Evolutionary conservation across 441 rosid genomes (phyloP).

Genomic region (Arabidopsis hybrid): DNA sequence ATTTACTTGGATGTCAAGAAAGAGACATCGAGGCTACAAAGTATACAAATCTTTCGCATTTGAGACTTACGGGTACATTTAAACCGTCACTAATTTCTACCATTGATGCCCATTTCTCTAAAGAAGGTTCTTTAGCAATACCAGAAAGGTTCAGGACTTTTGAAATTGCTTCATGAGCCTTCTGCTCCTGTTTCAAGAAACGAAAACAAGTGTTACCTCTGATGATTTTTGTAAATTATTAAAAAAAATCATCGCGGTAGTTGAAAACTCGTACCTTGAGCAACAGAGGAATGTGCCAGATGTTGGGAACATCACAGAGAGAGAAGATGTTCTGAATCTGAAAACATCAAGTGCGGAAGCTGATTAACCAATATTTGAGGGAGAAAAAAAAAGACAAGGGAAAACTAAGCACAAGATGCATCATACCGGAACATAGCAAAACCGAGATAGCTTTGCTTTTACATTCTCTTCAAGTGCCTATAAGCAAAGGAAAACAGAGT

Average conservation of each 20-base stretch:
- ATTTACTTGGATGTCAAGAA: constrained; percentile 20
- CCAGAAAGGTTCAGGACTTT: constrained; percentile 64
- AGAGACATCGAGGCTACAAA: constrained; percentile 35
- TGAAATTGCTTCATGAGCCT: constrained; percentile 71
- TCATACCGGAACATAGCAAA: constrained; percentile 65
- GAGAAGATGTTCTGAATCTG: constrained; percentile 68
- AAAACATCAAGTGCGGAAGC: neutral
- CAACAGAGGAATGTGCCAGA: constrained; percentile 82
- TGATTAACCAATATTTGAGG: neutral
- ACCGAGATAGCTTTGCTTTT: constrained; percentile 65
- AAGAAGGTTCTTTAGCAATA: constrained; percentile 10
- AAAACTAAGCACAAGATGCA: neutral
- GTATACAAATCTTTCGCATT: neutral
- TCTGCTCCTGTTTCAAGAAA: constrained; percentile 60
- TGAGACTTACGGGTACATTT: constrained; percentile 66
- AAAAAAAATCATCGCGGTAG: neutral
- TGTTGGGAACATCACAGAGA: constrained; percentile 81
- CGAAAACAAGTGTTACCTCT: neutral
- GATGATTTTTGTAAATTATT: neutral
- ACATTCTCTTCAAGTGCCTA: constrained; percentile 66
- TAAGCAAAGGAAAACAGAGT: neutral
- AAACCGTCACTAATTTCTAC: constrained; percentile 44
- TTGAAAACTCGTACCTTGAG: constrained; percentile 52
- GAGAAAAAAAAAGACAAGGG: neutral
- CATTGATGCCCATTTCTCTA: constrained; percentile 69